A percentile compares a stretch with the other conserved stretches of the same genome.
Evolutionary conservation across 768 basidiomycete species (phyloP).

Genomic region (Imleria badia): DNA sequence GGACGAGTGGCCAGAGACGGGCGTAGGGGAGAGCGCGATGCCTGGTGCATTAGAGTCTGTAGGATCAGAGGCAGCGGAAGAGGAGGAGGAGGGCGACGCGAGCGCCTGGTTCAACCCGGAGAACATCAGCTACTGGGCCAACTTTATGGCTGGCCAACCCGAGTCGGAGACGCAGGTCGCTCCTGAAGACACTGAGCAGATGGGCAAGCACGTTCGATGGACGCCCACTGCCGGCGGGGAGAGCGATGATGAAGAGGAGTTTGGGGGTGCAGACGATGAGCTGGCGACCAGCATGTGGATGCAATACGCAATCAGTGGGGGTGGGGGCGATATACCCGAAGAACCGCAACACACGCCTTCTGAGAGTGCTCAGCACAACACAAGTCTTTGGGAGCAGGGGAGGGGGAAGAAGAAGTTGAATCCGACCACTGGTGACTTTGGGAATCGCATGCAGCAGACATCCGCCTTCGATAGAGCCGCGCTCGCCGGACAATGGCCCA

Average conservation of each 20-base stretch:
- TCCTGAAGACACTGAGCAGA: constrained; percentile 3
- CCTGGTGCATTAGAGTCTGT: constrained; percentile 6
- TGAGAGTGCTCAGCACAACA: constrained; percentile 5
- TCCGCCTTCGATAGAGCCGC: constrained; percentile 29
- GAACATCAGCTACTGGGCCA: constrained; percentile 29
- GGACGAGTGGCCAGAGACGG: constrained; percentile 2
- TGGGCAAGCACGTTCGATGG: constrained; percentile 26
- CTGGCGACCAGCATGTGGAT: constrained; percentile 28
- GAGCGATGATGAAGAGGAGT: constrained; percentile 24
- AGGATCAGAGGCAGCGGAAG: constrained; percentile 6
- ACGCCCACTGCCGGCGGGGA: constrained; percentile 20
- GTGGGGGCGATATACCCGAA: constrained; percentile 9
- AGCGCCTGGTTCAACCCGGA: constrained; percentile 27
- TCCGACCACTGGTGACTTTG: constrained; percentile 14
- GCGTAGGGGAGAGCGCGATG: background rate
- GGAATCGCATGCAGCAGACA: constrained; percentile 25
- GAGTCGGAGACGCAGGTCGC: constrained; percentile 6
- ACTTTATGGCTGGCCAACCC: constrained; percentile 21
- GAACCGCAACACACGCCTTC: background rate
- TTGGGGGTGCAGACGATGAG: constrained; percentile 13
- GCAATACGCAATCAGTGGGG: constrained; percentile 31
- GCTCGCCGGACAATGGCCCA: constrained; percentile 32
- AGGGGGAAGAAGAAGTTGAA: constrained; percentile 23
- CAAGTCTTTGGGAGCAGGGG: constrained; percentile 24
- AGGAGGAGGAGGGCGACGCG: constrained; percentile 22